These are phyloP conservation scores for Calcarisporium arbuscula DNA, from an alignment of 2,329 filamentous ascomycete genomes.

Conservation along the genomic window DNA sequence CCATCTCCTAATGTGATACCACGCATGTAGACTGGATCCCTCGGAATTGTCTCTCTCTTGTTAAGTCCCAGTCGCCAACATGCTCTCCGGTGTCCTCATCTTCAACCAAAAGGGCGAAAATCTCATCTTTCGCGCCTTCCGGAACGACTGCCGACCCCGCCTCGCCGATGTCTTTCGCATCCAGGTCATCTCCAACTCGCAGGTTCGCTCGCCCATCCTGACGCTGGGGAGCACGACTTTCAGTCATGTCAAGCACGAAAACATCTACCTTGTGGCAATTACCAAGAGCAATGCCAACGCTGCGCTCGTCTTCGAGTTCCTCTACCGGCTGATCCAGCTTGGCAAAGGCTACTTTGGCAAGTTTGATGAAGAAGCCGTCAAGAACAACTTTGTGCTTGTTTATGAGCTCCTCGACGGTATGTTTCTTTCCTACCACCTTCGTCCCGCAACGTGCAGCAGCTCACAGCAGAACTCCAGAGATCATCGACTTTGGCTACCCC, in stretches of 20 bases:
- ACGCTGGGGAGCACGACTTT: conserved; percentile 97
- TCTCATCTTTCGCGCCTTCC: conserved; percentile 97
- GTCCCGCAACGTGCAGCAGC: no score
- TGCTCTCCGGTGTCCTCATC: conserved; percentile 95
- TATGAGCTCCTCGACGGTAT: conserved; percentile 92
- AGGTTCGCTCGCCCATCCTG: conserved; percentile 94
- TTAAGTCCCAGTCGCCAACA: conserved; percentile 47
- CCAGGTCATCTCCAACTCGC: conserved; percentile 96
- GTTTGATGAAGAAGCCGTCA: conserved; percentile 98
- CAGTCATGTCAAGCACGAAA: conserved; percentile 99
- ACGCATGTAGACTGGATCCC: no score
- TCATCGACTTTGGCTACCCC: conserved; percentile 97
- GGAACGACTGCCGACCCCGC: conserved; percentile 94
- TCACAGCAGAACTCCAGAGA: no score
- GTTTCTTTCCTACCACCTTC: conserved; percentile 12
- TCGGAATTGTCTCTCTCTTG: no score
- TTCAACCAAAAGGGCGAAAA: conserved; percentile 99
- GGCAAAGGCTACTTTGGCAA: conserved; percentile 97
- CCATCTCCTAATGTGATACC: no score
- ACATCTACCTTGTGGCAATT: conserved; percentile 95
- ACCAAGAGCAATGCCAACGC: conserved; percentile 99
- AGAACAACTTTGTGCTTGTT: conserved; percentile 99
- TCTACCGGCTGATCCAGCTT: conserved; percentile 84
- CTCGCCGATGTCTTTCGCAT: conserved; percentile 99
- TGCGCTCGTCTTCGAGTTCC: conserved; percentile 93